phyloP scores from a whole-genome alignment of 1,284 basidiomycete species.

The Volvariella volvacea region DNA sequence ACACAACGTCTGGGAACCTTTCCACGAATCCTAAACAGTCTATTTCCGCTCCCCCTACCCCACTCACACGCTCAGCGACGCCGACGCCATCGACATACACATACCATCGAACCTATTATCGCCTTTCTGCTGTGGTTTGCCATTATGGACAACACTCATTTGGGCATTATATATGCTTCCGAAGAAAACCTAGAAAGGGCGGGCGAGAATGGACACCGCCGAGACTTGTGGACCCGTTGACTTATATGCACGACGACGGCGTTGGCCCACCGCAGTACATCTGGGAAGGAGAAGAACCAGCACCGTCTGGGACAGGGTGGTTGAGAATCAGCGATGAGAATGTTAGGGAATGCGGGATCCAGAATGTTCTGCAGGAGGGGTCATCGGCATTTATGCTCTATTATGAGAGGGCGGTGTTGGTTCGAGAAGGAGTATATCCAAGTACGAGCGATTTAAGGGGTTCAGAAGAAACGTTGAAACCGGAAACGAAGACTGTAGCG shows the following conservation, averaged over 20 bases:
- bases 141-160: slow-evolving; percentile 87
- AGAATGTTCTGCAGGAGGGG: slow-evolving; percentile 67
- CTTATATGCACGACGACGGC: slow-evolving; percentile 25
- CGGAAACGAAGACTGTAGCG: slow-evolving; percentile 32
- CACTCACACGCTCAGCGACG: slow-evolving; percentile 39
- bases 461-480: slow-evolving; percentile 59
- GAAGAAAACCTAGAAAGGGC: slow-evolving; percentile 60
- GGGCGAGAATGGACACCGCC: slow-evolving; percentile 32
- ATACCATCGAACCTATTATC: slow-evolving; percentile 61
- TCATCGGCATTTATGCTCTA: slow-evolving; percentile 84
- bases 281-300: slow-evolving; percentile 28
- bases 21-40: slow-evolving; percentile 59
- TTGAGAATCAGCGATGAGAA: slow-evolving; percentile 80
- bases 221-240: slow-evolving; percentile 37
- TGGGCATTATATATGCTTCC: slow-evolving; percentile 87
- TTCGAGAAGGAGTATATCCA: slow-evolving; percentile 17
- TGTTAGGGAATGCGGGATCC: slow-evolving; percentile 73
- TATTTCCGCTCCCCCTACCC: slow-evolving; percentile 53
- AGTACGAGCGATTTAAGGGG: slow-evolving; percentile 4
- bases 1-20: slow-evolving; percentile 72
- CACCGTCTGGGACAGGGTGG: slow-evolving; percentile 53
- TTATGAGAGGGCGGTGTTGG: slow-evolving; percentile 62
- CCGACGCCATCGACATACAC: slow-evolving; percentile 49
- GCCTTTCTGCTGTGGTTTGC: slow-evolving; percentile 77
- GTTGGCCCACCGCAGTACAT: slow-evolving; percentile 18